A percentile compares a stretch with the other conserved stretches of the same genome.
phyloP scores from a whole-genome alignment of 1,284 basidiomycete genomes.

The Fomes fomentarius region DNA sequence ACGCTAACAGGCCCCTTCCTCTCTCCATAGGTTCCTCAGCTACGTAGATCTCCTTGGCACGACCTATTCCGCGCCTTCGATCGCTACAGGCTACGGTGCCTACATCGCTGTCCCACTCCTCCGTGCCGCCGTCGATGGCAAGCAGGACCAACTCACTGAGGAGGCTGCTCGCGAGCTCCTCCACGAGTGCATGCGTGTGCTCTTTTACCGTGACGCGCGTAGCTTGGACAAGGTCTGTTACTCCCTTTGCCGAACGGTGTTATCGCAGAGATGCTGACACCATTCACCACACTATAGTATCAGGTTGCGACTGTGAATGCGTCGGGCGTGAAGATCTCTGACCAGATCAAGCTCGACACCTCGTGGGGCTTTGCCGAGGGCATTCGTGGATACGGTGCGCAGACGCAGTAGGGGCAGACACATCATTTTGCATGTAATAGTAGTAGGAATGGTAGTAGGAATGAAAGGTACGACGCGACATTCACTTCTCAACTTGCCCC shows the following conservation, averaged over 20 bases:
- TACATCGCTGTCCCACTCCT: conserved; percentile 95
- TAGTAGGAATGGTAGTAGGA: conserved; percentile 5
- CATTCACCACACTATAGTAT: conserved; percentile 63
- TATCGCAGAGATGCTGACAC: neutral
- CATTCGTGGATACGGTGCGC: conserved; percentile 84
- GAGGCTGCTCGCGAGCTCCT: conserved; percentile 83
- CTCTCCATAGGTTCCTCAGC: conserved; percentile 73
- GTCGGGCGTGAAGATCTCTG: conserved; percentile 80
- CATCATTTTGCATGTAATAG: neutral
- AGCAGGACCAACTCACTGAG: conserved; percentile 76
- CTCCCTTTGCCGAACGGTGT: neutral
- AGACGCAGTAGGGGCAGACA: conserved; percentile 52
- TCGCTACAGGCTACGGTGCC: conserved; percentile 96
- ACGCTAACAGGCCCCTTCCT: neutral
- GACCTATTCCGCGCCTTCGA: conserved; percentile 92
- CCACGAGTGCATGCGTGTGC: conserved; percentile 89
- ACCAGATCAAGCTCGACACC: conserved; percentile 78
- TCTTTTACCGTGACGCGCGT: conserved; percentile 97
- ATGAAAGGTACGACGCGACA: neutral
- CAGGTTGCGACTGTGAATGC: conserved; percentile 92
- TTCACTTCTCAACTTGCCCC: no score
- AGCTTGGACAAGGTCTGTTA: conserved; percentile 89
- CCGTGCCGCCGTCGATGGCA: conserved; percentile 87
- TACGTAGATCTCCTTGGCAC: conserved; percentile 98
- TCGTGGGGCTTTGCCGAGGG: conserved; percentile 93